phyloP scores from a whole-genome alignment of 371 early-diverging fungal species.

The Syncephalis plumigaleata region DNA sequence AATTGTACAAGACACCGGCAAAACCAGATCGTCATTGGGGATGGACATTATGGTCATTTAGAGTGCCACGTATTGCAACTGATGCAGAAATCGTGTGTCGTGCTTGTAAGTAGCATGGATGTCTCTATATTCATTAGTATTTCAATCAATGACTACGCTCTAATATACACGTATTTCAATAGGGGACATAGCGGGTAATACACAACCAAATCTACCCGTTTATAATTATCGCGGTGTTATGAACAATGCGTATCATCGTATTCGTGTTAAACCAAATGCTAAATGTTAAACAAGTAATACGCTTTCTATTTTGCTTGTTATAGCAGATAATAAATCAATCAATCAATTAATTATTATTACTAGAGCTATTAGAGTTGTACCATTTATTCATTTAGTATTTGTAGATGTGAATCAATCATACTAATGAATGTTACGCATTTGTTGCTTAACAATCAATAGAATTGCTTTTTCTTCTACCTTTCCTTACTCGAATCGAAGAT shows the following conservation, averaged over 20 bases:
- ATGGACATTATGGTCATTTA: slow-evolving; percentile 25
- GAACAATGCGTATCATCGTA: slow-evolving; percentile 27
- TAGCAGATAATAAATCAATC: too few relatives aligned
- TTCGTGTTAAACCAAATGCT: too few relatives aligned
- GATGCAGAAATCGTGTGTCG: slow-evolving; percentile 3
- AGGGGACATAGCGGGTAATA: slow-evolving; percentile 54
- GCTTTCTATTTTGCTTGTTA: too few relatives aligned
- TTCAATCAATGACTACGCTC: too few relatives aligned
- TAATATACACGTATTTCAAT: not conserved
- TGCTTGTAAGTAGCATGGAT: slow-evolving; percentile 3
- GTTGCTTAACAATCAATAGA: too few relatives aligned
- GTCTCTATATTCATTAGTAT: not conserved
- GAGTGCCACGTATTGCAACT: not conserved
- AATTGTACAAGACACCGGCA: slow-evolving; percentile 10
- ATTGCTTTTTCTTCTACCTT: too few relatives aligned
- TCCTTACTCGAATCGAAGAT: slow-evolving; percentile 32
- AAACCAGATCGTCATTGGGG: slow-evolving; percentile 26
- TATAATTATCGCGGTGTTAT: slow-evolving; percentile 77
- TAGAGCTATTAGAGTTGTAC: too few relatives aligned
- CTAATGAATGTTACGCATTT: too few relatives aligned
- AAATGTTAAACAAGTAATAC: too few relatives aligned
- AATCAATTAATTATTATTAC: too few relatives aligned
- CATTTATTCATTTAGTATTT: too few relatives aligned
- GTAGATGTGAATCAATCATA: too few relatives aligned
- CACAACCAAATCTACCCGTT: slow-evolving; percentile 49